phyloP scores from a whole-genome alignment of 805 yeast species.

The Starmerella bacillaris region DNA sequence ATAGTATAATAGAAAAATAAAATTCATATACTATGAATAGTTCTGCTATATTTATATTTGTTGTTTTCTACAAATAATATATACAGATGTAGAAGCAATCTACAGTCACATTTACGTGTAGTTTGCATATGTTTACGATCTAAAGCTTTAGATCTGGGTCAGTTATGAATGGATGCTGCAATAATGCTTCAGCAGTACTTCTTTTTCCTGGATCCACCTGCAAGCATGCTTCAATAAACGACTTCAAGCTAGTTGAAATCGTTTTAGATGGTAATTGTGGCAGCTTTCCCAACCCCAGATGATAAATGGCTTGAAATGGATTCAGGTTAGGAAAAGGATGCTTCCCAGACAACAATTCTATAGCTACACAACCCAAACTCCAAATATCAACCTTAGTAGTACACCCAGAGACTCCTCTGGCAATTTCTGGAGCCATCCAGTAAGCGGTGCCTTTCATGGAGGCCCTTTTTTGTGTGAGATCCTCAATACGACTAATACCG shows the following conservation, averaged over 20 bases:
- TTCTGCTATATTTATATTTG: too few species aligned
- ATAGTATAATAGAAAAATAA: too few species aligned
- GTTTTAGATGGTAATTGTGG: conserved; percentile 59
- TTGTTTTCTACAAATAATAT: too few species aligned
- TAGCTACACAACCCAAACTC: conserved; percentile 87
- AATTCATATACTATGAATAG: too few species aligned
- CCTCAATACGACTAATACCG: conserved; percentile 57
- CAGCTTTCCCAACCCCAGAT: conserved; percentile 61
- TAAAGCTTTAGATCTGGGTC: too few species aligned
- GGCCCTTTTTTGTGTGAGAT: conserved; percentile 44
- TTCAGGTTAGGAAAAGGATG: conserved; percentile 92
- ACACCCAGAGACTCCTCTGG: conserved; percentile 63
- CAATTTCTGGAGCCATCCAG: conserved; percentile 99
- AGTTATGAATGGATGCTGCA: conserved; percentile 52
- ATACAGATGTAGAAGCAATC: too few species aligned
- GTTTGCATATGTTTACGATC: too few species aligned
- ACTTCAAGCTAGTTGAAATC: conserved; percentile 49
- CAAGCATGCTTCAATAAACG: conserved; percentile 49
- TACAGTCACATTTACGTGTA: too few species aligned
- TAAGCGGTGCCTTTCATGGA: conserved; percentile 87
- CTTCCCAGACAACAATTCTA: conserved; percentile 89
- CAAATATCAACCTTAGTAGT: conserved; percentile 91
- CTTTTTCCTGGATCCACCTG: conserved; percentile 57
- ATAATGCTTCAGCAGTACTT: conserved; percentile 52
- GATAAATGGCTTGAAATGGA: conserved; percentile 93